phyloP scores from a whole-genome alignment of 805 yeast genomes.

The Trichomonascus vanleenenianus region DNA sequence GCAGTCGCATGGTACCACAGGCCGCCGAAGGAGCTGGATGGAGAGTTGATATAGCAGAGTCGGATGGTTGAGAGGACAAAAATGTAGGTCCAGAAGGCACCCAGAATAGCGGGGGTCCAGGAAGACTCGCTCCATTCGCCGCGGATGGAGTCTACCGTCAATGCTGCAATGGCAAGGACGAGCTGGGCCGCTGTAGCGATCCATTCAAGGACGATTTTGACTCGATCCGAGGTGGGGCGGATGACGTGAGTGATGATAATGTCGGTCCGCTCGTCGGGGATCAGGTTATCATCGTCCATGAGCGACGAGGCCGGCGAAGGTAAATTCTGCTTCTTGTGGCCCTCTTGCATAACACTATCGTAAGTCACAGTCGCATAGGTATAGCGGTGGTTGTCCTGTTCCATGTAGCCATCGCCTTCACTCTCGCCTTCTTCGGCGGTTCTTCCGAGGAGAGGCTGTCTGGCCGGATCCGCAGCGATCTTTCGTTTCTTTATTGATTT shows the following conservation, averaged over 20 bases:
- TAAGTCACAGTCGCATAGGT: background rate
- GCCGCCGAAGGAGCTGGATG: constrained; percentile 4
- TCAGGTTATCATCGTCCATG: background rate
- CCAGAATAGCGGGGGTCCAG: constrained; percentile 6
- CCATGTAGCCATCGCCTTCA: background rate
- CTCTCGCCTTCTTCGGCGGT: background rate
- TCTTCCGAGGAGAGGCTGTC: background rate
- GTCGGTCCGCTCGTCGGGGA: constrained; percentile 1
- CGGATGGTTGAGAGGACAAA: constrained; percentile 19
- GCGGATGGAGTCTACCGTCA: constrained; percentile 6
- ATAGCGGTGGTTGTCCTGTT: background rate
- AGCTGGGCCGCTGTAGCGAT: constrained; percentile 15
- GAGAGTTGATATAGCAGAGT: constrained; percentile 7
- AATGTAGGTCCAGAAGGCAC: constrained; percentile 21
- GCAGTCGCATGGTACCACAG: constrained; percentile 25
- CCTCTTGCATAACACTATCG: background rate
- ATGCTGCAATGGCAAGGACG: constrained; percentile 16
- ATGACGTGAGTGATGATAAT: constrained; percentile 16
- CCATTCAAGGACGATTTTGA: constrained; percentile 22
- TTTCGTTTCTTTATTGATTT: background rate
- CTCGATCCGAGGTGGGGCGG: constrained; percentile 20
- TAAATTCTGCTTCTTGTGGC: background rate
- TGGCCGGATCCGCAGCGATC: background rate
- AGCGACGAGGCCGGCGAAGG: background rate
- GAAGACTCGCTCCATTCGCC: constrained; percentile 11